Base-by-base conservation (phyloP, 2,329 filamentous ascomycete genomes). In the Elsinoe arachidis region DNA sequence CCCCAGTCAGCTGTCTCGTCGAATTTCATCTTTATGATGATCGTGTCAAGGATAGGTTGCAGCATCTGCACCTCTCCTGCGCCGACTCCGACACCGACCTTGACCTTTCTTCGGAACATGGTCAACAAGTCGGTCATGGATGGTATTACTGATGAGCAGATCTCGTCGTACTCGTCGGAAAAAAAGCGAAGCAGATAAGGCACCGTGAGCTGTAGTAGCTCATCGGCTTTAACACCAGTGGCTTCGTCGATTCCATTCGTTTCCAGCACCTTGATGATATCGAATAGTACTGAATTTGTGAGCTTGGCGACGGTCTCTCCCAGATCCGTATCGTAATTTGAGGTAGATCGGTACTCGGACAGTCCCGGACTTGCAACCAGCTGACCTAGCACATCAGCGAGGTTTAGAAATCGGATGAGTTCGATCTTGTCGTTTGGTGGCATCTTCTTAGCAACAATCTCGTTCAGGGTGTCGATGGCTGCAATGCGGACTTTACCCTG, bases 391-490 rank as follows among this genome's bases (percentile, higher is more conserved):
- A 99, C 90, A 53, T 87, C 84, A 61, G 85, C 83, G 38, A 99
- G 79, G 69, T 93, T 95, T 62, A 99, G 80, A 71, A 96, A 96
- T 21, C 84, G 77, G 64, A 99, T 95, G 78, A 99, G 85, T 66
- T 95, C 87, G 65, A 95, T 86, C 79, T 99, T 99, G 75, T 97
- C 92, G 37, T 82, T 78, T 1, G 90, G 80, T 66, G 89, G 90
- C 93, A 99, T 99, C 78, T 97, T 97, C 80, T 99, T 99, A 70
- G 86, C 87, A 58, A 95, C 88, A 64, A 96, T 95, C 73, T 99
- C 92, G 4, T 90, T 96, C 68, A 99, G 87, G 26, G 93, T 90
- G 67, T 96, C 90, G 65, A 97, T 90, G 55, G 93, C 92, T 15
- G 90, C 87, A 74, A 96, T 88, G 62, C 91, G 84, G 62, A 95